Evolutionary conservation across 495 filamentous ascomycete genomes (phyloP).

Genomic region (Penicillium herquei): DNA sequence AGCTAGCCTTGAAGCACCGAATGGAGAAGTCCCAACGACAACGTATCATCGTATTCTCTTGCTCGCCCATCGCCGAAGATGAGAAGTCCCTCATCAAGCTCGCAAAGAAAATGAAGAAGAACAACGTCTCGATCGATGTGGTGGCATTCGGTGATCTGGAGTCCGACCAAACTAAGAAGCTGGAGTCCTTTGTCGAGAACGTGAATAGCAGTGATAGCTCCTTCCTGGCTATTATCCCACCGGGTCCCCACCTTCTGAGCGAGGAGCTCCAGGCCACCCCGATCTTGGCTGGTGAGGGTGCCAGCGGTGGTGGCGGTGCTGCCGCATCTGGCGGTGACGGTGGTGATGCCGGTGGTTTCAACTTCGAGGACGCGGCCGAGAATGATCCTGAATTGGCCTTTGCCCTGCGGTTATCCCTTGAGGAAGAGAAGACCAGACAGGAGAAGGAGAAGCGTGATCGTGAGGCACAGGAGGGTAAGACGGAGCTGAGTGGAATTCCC

Average conservation of each 20-base stretch:
- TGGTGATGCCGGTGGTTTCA: constrained; percentile 69
- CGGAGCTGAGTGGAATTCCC: constrained; percentile 72
- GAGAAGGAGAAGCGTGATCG: constrained; percentile 78
- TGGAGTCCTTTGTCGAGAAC: constrained; percentile 86
- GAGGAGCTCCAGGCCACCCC: constrained; percentile 91
- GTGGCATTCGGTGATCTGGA: constrained; percentile 91
- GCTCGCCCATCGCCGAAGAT: constrained; percentile 84
- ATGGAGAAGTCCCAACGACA: constrained; percentile 95
- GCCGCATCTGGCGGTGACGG: constrained; percentile 54
- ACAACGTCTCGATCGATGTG: constrained; percentile 86
- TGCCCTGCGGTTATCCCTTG: constrained; percentile 95
- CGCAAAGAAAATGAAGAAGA: constrained; percentile 98
- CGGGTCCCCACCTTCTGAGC: constrained; percentile 84
- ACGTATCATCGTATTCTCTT: constrained; percentile 94
- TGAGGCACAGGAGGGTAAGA: constrained; percentile 69
- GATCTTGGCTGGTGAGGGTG: constrained; percentile 77
- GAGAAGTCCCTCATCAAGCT: constrained; percentile 86
- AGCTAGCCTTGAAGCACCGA: constrained; percentile 97
- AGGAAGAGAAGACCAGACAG: constrained; percentile 92
- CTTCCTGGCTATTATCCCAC: constrained; percentile 85
- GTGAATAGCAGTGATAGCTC: constrained; percentile 89
- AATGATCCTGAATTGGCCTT: constrained; percentile 89
- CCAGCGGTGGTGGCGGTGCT: constrained; percentile 44
- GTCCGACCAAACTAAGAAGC: constrained; percentile 86
- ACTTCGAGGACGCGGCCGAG: constrained; percentile 56